Conservation (phyloP, 2,329 filamentous ascomycete genomes). For the Cladosporium sphaerospermum region DNA sequence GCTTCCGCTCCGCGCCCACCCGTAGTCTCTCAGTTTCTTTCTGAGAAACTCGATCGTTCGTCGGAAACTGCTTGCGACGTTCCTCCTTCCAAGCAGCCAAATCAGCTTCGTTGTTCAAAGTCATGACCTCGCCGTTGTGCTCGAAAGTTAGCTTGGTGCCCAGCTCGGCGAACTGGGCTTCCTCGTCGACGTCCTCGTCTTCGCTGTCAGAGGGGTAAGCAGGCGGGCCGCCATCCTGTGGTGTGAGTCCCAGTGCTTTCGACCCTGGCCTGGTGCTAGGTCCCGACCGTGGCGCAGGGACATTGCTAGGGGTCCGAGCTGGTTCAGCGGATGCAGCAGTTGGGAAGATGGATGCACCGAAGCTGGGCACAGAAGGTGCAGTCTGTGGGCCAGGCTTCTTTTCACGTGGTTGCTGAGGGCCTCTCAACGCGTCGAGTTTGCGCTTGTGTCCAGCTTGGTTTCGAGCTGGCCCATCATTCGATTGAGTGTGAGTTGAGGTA, state of each 20-base stretch:
- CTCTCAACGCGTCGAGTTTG: constrained; percentile 27
- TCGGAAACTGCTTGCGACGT: constrained; percentile 73
- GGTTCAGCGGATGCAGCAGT: constrained; percentile 15
- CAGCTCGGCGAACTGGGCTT: constrained; percentile 41
- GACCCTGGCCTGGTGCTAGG: background rate
- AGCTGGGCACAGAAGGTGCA: constrained; percentile 29
- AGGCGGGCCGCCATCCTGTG: constrained; percentile 1
- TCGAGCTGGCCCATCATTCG: constrained; percentile 6
- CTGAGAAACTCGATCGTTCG: constrained; percentile 60
- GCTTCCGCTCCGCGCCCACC: constrained; percentile 27
- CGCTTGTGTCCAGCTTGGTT: constrained; percentile 27
- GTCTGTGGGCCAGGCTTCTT: constrained; percentile 16
- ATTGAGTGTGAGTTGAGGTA: background rate
- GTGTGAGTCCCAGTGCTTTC: constrained; percentile 3
- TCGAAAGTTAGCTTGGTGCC: constrained; percentile 40
- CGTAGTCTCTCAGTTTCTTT: constrained; percentile 33
- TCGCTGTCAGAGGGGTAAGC: constrained; percentile 8
- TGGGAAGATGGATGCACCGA: constrained; percentile 19
- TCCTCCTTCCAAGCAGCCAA: constrained; percentile 75
- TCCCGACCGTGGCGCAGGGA: too few relatives aligned
- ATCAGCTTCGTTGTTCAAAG: constrained; percentile 55
- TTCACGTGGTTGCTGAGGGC: constrained; percentile 12
- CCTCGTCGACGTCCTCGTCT: constrained; percentile 58
- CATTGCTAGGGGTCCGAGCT: background rate
- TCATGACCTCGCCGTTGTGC: constrained; percentile 50